phyloP scores from a whole-genome alignment of 345 rosid genomes.

The Populus pruinosa region DNA sequence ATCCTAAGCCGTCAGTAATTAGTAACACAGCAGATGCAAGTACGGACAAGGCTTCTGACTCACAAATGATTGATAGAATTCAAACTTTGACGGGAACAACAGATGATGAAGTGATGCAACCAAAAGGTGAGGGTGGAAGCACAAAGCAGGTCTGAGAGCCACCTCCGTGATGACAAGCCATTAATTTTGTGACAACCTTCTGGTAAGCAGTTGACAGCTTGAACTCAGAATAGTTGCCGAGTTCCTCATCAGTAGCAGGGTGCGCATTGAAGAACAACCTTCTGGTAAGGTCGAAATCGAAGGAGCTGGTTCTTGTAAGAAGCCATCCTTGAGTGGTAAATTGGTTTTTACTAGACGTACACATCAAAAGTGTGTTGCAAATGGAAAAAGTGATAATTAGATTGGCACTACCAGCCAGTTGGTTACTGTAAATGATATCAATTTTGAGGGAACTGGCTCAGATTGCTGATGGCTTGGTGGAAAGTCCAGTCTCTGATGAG shows the following conservation, averaged over 20 bases:
- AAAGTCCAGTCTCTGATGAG: constrained; percentile 1
- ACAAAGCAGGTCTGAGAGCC: neutral
- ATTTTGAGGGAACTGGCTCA: neutral
- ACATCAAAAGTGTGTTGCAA: constrained; percentile 8
- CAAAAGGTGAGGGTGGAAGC: constrained; percentile 6
- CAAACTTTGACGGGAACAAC: neutral
- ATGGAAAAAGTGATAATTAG: constrained; percentile 3
- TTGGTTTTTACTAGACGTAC: neutral
- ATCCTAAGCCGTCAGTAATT: constrained; percentile 2
- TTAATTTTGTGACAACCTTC: constrained; percentile 1
- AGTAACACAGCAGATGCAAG: constrained; percentile 2
- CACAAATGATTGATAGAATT: neutral
- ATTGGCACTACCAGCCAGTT: neutral
- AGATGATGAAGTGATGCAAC: constrained; percentile 4
- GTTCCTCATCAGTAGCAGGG: neutral
- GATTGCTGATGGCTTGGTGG: neutral
- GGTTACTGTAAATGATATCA: neutral
- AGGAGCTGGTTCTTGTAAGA: constrained; percentile 9
- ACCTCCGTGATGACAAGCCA: neutral
- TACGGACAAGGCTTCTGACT: constrained; percentile 9
- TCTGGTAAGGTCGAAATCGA: constrained; percentile 7
- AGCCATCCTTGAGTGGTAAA: neutral
- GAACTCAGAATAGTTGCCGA: constrained; percentile 8
- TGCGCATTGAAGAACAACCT: constrained; percentile 3
- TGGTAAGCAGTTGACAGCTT: constrained; percentile 2